Evolutionary conservation across 1,284 basidiomycete species (phyloP), one percentile per base, ranked within the genome.

Genomic region (Naganishia cerealis): DNA sequence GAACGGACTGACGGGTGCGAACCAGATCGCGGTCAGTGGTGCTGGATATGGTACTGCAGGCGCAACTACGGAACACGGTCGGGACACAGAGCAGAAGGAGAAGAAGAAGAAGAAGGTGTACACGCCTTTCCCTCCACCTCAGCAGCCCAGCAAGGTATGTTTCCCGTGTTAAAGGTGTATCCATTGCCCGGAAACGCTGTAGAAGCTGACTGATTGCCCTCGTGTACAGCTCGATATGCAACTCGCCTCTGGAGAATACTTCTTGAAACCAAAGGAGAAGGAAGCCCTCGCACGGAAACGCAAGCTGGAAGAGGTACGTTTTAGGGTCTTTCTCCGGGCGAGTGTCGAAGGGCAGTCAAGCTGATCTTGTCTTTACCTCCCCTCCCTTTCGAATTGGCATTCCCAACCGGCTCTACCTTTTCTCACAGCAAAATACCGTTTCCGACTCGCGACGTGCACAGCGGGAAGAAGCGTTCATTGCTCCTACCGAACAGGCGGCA

Each of bases 61-160:
- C 29, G 54, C 39, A 18, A 38, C 43, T 24, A 57, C 38, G 39
- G 66, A 61, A 18, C 56, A 48, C 46, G 43, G 16, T n/a, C n/a
- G 55, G 46, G 43, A 43, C 0, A 48, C 24, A 43, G 57, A 43
- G 33, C n/a, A 39, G 69, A 76, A 33, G 38, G 79, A 82, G 59
- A 87, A 87, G 74, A 83, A 84, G 53, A 85, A 87, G 76, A 94
- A 97, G 86, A 98, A 98, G 81, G 85, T 89, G n/a, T 99, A 99
- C 80, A 99, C 96, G 15, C 96, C 96, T 3, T 99, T 99, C 87
- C 96, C 96, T 39, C 96, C 96, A 33, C 84, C 94, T 6, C 96
- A 96, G 76, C 85, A 88, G 73, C 94, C 93, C 43, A 88, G 92
- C 75, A 99, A 99, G 84, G 90, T 90, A 75, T 67, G 81, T 72